Percentiles rank a stretch among this genome's conserved stretches.
phyloP scores from a whole-genome alignment of 768 basidiomycete species.

The Boletus reticuloceps region DNA sequence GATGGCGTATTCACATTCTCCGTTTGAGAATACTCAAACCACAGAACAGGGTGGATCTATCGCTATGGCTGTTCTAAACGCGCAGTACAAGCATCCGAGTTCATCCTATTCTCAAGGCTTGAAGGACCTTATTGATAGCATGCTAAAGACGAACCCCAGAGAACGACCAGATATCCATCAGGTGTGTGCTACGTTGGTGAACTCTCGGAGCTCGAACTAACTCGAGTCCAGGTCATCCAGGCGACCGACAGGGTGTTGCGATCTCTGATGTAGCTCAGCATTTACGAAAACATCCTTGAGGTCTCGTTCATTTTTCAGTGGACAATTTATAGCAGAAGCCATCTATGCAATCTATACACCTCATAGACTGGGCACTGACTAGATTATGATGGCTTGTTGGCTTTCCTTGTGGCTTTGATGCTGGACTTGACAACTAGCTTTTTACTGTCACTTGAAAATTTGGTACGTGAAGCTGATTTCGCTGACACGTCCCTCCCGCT shows the following conservation, averaged over 20 bases:
- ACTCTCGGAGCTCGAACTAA: constrained; percentile 1
- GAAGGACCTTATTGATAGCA: constrained; percentile 75
- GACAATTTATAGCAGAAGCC: constrained; percentile 2
- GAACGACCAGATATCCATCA: constrained; percentile 84
- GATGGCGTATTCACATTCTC: constrained; percentile 92
- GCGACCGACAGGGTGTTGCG: constrained; percentile 63
- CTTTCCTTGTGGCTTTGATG: not conserved
- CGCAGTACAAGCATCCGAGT: constrained; percentile 85
- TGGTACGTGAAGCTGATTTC: constrained; percentile 2
- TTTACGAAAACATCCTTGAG: not conserved
- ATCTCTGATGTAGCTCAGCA: constrained; percentile 44
- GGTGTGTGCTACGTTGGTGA: constrained; percentile 46
- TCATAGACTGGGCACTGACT: not conserved
- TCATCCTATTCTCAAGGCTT: constrained; percentile 87
- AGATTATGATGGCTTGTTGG: constrained; percentile 2
- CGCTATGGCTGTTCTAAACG: constrained; percentile 95
- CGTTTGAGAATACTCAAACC: constrained; percentile 90
- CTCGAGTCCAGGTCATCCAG: constrained; percentile 53
- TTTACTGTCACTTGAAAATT: not conserved
- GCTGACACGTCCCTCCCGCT: not conserved
- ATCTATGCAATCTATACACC: constrained; percentile 9
- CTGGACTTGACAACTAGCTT: constrained; percentile 1
- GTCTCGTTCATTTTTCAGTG: not conserved
- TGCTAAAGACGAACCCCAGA: constrained; percentile 80
- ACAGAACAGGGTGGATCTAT: constrained; percentile 95